Evolutionary conservation across 768 basidiomycete species (phyloP).

Genomic region (Daedaleopsis nitida): DNA sequence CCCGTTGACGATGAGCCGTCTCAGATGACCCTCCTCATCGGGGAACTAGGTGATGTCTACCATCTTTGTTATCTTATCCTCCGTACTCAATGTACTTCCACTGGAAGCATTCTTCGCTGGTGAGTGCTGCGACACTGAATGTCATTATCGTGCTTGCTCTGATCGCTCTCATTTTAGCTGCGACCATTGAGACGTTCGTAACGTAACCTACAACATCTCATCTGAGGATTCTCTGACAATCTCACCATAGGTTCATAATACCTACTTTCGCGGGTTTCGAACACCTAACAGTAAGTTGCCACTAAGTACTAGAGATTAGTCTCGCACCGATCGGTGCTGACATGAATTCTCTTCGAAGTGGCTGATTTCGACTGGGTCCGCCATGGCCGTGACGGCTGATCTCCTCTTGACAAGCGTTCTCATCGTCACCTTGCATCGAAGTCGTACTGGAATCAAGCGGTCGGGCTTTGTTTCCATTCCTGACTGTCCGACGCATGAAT

Average conservation of each 20-base stretch:
- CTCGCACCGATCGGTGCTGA: neutral
- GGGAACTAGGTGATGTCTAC: neutral
- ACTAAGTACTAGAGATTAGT: neutral
- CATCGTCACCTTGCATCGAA: neutral
- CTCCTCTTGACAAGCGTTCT: neutral
- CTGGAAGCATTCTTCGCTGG: neutral
- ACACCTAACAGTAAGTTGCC: neutral
- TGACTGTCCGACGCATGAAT: neutral
- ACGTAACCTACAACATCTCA: too few relatives aligned
- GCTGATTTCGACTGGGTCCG: neutral
- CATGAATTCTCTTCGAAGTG: neutral
- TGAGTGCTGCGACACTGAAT: neutral
- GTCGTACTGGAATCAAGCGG: neutral
- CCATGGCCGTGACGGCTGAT: neutral
- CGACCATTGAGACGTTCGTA: neutral
- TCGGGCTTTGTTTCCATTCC: neutral
- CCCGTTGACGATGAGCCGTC: neutral
- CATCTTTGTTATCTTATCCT: neutral
- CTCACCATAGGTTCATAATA: neutral
- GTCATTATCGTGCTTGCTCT: neutral
- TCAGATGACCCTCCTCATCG: neutral
- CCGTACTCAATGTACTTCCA: too few relatives aligned
- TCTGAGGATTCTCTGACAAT: neutral
- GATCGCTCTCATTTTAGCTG: neutral
- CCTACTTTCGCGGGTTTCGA: neutral